These are phyloP conservation scores for Hypoxylon sp. DNA, from an alignment of 2,329 filamentous ascomycete species.

Conservation along the genomic window DNA sequence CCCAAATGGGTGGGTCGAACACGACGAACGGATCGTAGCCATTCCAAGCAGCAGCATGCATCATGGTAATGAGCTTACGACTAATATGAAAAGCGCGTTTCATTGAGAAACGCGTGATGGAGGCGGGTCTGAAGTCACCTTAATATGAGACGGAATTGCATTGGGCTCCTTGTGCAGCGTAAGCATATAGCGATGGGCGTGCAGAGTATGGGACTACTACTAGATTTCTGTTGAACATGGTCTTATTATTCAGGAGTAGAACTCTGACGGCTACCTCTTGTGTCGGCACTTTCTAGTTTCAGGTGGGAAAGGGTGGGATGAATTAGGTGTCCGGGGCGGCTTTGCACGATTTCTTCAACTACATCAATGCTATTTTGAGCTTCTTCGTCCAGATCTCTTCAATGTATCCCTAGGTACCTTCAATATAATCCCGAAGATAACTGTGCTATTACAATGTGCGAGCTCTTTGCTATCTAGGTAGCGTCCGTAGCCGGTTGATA, in stretches of 20 bases:
- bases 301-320: neutral
- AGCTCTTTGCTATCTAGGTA: neutral
- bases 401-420: slow-evolving; percentile 6
- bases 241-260: neutral
- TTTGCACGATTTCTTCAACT: slow-evolving; percentile 15
- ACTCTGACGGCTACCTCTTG: neutral
- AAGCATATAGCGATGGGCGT: neutral
- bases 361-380: neutral
- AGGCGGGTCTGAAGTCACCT: neutral
- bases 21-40: neutral
- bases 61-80: slow-evolving; percentile 9
- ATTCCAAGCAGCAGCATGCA: neutral
- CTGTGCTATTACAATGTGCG: slow-evolving; percentile 16
- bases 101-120: slow-evolving; percentile 1
- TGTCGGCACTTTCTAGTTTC: neutral
- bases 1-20: slow-evolving; percentile 49
- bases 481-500: slow-evolving; percentile 18
- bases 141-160: neutral
- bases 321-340: neutral
- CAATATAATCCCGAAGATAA: neutral
- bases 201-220: neutral
- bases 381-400: slow-evolving; percentile 5
- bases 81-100: slow-evolving; percentile 2
- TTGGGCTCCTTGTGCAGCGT: neutral
- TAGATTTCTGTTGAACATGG: neutral